Evolutionary conservation across 768 basidiomycete species (phyloP), one percentile per base, ranked within the genome.

Genomic region (Rhodotorula taiwanensis): DNA sequence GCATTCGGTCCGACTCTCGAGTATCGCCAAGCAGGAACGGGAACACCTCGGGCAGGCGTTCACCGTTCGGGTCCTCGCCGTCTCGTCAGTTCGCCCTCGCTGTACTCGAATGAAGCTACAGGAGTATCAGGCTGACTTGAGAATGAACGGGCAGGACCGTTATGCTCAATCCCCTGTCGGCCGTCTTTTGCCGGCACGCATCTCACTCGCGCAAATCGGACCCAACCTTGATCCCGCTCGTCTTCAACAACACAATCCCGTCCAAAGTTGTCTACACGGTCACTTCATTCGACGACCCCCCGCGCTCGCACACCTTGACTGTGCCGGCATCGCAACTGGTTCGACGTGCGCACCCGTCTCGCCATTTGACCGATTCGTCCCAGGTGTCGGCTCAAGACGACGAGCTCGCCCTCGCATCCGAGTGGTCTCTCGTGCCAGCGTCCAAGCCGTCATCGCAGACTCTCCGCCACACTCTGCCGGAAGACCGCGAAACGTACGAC

Each of bases 231-330:
- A 43, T 69, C 44, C 67, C 67, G 23, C 60, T 69, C 44, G 27
- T 69, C 27, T 47, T 69, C n/a, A 69, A 69, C 67, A 69, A 69
- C 60, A 64, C 67, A n/a, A 4, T 27, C 2, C 67, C 67, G 11
- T 48, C 60, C 15, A 61, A 64, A 27, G 55, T 69, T 52, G 58
- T 56, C 49, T 69, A 69, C 58, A 48, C 59, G 21, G 52, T 69
- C 53, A 64, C 63, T 23, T 48, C 62, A 8, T 57, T 64, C 43
- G 13, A 33, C 41, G 58, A 60, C 45, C 59, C 62, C 0, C 39
- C 60, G 7, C 18, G 18, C 0, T 27, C 63, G 0, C 43, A 52
- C 7, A 42, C 41, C 20, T 30, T 52, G 56, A 69, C 67, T 23
- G 39, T 69, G 31, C 48, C 63, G 1, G 52, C 50, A 18, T 55